Base-by-base conservation (phyloP, 23 red algal genomes). In the Agarophyton chilense region DNA sequence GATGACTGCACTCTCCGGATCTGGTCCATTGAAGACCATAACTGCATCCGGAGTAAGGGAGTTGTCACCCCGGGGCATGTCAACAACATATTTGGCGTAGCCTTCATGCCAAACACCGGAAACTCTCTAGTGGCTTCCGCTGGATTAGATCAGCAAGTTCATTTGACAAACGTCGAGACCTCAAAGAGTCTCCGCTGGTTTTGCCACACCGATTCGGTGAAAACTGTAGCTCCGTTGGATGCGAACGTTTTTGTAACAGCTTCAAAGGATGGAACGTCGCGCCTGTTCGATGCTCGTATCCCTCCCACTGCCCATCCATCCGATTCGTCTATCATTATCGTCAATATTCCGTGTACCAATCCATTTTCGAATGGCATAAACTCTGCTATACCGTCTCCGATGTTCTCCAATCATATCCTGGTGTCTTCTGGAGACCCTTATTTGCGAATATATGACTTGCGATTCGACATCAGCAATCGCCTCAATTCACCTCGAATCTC, bases 1-100 rank as follows among this genome's bases (percentile, higher is more conserved):
- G 93, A 95, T 66, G 93, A 95, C 74, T 89, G 79, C 45, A 75
- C 77, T 39, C 52, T 94, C n/a, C 52, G 84, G 18, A 49, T 94
- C 62, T 94, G 92, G 92, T 83, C 79, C 34, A 46, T 88, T 21
- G 39, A 47, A 44, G 38, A 68, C 55, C 24, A 38, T 44, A 72
- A 60, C 17, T 25, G 43, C 33, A 33, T 70, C 64, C 34, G 36
- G 4, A 41, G 4, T 3, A 54, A 39, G 18, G 73, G 32, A 45
- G 22, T 68, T 17, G 21, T 81, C 33, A 58, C 56, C 35, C 73
- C 86, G 10, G 79, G 71, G 12, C 90, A 93, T 58, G 25, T 74
- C 35, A 41, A 55, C 26, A 93, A 93, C 71, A 63, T 93, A 41
- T 84, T 93, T 53, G 90, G 90, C 26, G 90, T 93, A 26, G 54